These are phyloP conservation scores for Aureococcus anophagefferens DNA, from an alignment of 108 stramenopile species.

Conservation along the genomic window DNA sequence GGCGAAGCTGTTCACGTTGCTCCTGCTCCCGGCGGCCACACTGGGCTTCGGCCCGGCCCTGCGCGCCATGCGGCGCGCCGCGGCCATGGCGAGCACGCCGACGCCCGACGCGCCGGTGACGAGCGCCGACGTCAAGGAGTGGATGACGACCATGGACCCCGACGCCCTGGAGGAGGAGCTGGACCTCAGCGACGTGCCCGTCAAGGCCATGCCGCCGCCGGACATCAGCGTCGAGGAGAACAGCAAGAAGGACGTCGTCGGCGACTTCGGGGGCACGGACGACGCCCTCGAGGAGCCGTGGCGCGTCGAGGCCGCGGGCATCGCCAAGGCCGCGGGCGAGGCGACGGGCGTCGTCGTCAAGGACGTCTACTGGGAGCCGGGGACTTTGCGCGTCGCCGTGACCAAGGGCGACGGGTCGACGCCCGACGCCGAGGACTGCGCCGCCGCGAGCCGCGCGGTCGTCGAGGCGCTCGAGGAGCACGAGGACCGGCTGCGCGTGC, in stretches of 20 bases:
- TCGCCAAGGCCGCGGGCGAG: not conserved
- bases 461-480: not conserved
- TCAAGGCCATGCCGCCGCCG: too few relatives aligned
- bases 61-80: too few relatives aligned
- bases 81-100: too few relatives aligned
- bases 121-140: too few relatives aligned
- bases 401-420: not conserved
- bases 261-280: not conserved
- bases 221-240: too few relatives aligned
- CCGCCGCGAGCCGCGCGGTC: not conserved
- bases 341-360: not conserved
- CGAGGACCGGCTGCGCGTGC: not conserved
- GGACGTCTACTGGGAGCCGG: not conserved
- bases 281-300: not conserved
- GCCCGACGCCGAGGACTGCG: not conserved
- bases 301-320: not conserved
- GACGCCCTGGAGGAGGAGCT: too few relatives aligned
- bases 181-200: too few relatives aligned
- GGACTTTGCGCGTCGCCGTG: not conserved
- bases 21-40: too few relatives aligned
- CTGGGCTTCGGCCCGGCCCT: too few relatives aligned
- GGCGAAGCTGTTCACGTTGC: too few relatives aligned
- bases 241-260: not conserved
- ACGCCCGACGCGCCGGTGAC: too few relatives aligned
- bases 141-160: too few relatives aligned